Evolutionary conservation across 139 green algal species (phyloP).

Genomic region (Chlamydomonas schloesseri): DNA sequence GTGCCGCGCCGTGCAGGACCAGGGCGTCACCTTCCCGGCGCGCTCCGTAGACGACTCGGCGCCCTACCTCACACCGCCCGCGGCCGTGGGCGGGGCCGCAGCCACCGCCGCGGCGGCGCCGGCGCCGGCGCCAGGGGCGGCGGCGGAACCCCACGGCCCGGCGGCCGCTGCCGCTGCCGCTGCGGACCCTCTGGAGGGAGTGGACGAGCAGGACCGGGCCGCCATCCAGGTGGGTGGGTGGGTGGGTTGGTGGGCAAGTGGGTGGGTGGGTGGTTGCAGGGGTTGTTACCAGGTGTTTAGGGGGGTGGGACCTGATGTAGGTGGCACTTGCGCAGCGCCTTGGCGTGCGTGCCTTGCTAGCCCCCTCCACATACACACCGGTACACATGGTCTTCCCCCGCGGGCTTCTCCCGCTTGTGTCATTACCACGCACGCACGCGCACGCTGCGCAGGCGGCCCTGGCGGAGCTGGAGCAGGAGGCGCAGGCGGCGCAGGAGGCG

Average conservation of each 20-base stretch:
- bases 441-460: slow-evolving; percentile 12
- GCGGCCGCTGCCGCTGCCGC: background rate
- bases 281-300: no score
- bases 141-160: background rate
- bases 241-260: no score
- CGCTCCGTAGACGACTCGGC: slow-evolving; percentile 7
- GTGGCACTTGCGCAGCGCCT: no score
- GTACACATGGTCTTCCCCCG: no score
- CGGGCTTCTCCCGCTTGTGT: no score
- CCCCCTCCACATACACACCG: no score
- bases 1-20: no score
- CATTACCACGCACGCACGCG: no score
- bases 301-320: no score
- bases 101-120: background rate
- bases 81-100: background rate
- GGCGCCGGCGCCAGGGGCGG: background rate
- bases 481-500: slow-evolving; percentile 13
- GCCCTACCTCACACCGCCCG: slow-evolving; percentile 55
- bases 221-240: slow-evolving; percentile 14
- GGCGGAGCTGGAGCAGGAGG: slow-evolving; percentile 39
- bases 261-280: no score
- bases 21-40: slow-evolving; percentile 66
- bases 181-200: slow-evolving; percentile 25
- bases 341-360: no score
- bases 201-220: slow-evolving; percentile 45